A percentile compares a stretch with the other conserved stretches of the same genome.
Conservation (phyloP, 179 eudicot species). For the Carnegiea gigantea region DNA sequence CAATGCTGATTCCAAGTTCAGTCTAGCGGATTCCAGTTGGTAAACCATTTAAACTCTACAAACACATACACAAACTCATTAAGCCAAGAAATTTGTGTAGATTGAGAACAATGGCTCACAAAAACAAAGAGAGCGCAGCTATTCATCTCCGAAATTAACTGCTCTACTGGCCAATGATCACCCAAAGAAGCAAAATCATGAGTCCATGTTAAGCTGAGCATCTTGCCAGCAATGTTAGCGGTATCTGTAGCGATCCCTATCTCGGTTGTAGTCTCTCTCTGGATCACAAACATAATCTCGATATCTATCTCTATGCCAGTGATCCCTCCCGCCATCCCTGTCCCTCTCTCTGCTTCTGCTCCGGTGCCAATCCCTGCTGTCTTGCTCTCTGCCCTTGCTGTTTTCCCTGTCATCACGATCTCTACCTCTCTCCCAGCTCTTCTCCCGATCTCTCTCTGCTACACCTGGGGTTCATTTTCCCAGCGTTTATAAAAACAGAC, state of each 20-base stretch:
- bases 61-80: no score
- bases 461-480: constrained; percentile 37
- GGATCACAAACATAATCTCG: constrained; percentile 34
- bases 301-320: constrained; percentile 40
- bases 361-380: constrained; percentile 50
- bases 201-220: no score
- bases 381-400: constrained; percentile 60
- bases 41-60: no score
- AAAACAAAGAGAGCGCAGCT: no score
- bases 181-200: no score
- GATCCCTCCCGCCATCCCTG: constrained; percentile 49
- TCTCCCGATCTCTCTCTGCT: constrained; percentile 44
- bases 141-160: no score
- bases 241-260: constrained; percentile 40
- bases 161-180: no score
- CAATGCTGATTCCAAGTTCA: no score
- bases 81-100: no score
- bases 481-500: background rate
- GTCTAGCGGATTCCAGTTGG: no score
- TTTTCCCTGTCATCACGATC: constrained; percentile 49
- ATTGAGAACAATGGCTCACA: no score
- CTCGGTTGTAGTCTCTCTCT: constrained; percentile 33
- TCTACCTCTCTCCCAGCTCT: constrained; percentile 56
- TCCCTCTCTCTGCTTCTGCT: constrained; percentile 61
- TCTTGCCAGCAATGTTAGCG: background rate